Evolutionary conservation across 768 basidiomycete genomes (phyloP).

Genomic region (Podaxis sp.): DNA sequence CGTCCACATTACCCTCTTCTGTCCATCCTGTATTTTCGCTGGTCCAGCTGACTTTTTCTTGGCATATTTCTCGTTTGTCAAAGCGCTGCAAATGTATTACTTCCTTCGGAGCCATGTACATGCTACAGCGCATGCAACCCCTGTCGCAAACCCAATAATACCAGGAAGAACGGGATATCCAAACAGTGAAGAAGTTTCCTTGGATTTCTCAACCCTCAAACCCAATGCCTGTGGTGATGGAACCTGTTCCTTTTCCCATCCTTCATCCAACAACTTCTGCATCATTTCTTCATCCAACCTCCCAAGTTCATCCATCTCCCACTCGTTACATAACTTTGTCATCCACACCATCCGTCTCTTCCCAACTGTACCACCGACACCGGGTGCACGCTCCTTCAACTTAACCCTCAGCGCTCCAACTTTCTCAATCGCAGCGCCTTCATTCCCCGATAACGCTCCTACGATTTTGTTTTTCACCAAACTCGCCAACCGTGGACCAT

Average conservation of each 20-base stretch:
- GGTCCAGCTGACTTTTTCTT: background rate
- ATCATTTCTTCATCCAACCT: slow-evolving; percentile 66
- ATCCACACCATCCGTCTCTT: slow-evolving; percentile 91
- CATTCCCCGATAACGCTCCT: slow-evolving; percentile 61
- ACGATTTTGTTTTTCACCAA: slow-evolving; percentile 74
- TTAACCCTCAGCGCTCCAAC: slow-evolving; percentile 73
- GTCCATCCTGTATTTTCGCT: background rate
- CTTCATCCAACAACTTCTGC: slow-evolving; percentile 68
- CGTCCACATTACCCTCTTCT: background rate
- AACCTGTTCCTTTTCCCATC: slow-evolving; percentile 74
- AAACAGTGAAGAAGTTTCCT: too few species aligned
- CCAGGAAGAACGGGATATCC: slow-evolving; percentile 8
- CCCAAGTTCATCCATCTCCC: slow-evolving; percentile 82
- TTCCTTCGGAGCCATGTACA: slow-evolving; percentile 5
- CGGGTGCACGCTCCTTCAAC: slow-evolving; percentile 79
- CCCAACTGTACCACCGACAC: slow-evolving; percentile 76
- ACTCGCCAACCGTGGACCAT: slow-evolving; percentile 88
- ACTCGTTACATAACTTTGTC: slow-evolving; percentile 80
- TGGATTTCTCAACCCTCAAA: background rate
- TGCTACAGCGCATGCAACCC: background rate
- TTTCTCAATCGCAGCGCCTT: slow-evolving; percentile 76
- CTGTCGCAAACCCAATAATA: slow-evolving; percentile 6
- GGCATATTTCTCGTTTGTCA: background rate
- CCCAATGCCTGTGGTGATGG: slow-evolving; percentile 25
- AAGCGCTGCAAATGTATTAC: background rate